phyloP scores from a whole-genome alignment of 2,329 filamentous ascomycete species.

The Anthostomella pinea region DNA sequence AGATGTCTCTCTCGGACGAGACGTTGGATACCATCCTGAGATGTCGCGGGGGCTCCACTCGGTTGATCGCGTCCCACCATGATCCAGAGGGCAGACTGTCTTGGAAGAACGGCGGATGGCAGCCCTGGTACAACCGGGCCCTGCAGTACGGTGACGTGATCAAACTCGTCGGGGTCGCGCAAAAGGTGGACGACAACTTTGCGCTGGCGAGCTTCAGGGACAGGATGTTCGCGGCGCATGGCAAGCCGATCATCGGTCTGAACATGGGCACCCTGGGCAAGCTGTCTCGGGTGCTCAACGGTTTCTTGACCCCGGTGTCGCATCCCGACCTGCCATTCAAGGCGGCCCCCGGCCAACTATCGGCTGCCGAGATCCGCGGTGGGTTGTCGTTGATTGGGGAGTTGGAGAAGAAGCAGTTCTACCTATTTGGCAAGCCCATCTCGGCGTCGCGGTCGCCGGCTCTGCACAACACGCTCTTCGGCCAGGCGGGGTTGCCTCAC shows the following conservation, averaged over 20 bases:
- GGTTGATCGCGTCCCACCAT: constrained; percentile 93
- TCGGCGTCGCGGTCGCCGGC: constrained; percentile 78
- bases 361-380: constrained; percentile 80
- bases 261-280: constrained; percentile 92
- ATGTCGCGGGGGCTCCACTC: constrained; percentile 65
- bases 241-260: constrained; percentile 85
- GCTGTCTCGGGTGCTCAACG: constrained; percentile 84
- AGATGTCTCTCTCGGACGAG: constrained; percentile 80
- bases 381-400: constrained; percentile 77
- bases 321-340: constrained; percentile 88
- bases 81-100: constrained; percentile 76
- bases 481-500: constrained; percentile 75
- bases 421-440: constrained; percentile 84
- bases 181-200: constrained; percentile 79
- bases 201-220: constrained; percentile 77
- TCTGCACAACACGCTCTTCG: constrained; percentile 85
- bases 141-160: constrained; percentile 89
- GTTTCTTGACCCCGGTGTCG: constrained; percentile 91
- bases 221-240: constrained; percentile 68
- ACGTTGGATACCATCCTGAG: constrained; percentile 68
- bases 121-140: constrained; percentile 83
- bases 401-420: constrained; percentile 73
- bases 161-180: constrained; percentile 85
- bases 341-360: constrained; percentile 90
- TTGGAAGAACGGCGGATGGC: constrained; percentile 93